A percentile compares a stretch with the other conserved stretches of the same genome.
phyloP scores from a whole-genome alignment of 495 filamentous ascomycete genomes.

The Daldinia loculata region DNA sequence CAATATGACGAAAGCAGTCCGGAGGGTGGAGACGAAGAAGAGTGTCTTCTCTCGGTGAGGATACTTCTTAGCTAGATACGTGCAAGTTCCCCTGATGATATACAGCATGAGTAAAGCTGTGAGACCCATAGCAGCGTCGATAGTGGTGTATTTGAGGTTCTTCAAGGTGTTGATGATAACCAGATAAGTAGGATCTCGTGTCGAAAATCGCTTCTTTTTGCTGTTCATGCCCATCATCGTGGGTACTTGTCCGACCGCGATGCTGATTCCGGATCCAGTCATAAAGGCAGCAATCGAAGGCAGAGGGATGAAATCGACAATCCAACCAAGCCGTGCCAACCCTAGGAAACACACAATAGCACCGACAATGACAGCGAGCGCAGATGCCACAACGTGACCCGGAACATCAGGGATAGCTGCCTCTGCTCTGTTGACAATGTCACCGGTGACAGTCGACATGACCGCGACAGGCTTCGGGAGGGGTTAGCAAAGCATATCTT shows the following conservation, averaged over 20 bases:
- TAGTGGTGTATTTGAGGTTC: constrained; percentile 52
- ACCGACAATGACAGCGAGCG: constrained; percentile 58
- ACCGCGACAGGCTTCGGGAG: constrained; percentile 82
- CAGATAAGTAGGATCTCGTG: constrained; percentile 57
- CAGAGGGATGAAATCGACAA: constrained; percentile 63
- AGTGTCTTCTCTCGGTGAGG: constrained; percentile 50
- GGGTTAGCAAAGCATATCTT: constrained; percentile 9
- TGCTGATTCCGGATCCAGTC: constrained; percentile 63
- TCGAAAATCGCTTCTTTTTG: constrained; percentile 52
- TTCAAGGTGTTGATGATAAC: constrained; percentile 65
- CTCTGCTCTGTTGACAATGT: constrained; percentile 63
- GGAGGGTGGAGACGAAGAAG: constrained; percentile 57
- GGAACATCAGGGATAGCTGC: constrained; percentile 38
- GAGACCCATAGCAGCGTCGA: constrained; percentile 64
- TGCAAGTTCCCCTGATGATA: constrained; percentile 56
- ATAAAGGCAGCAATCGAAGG: constrained; percentile 63
- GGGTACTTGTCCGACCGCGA: constrained; percentile 60
- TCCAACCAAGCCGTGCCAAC: constrained; percentile 57
- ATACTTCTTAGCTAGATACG: constrained; percentile 52
- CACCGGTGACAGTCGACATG: constrained; percentile 88
- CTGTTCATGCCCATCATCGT: constrained; percentile 57
- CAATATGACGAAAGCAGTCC: constrained; percentile 56
- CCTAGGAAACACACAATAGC: constrained; percentile 59
- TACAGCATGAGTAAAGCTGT: constrained; percentile 61
- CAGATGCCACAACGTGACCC: constrained; percentile 59